Percentiles rank a stretch among this genome's conserved stretches.
Conservation (phyloP, 2,329 filamentous ascomycete genomes). For the Fusarium multiceps region DNA sequence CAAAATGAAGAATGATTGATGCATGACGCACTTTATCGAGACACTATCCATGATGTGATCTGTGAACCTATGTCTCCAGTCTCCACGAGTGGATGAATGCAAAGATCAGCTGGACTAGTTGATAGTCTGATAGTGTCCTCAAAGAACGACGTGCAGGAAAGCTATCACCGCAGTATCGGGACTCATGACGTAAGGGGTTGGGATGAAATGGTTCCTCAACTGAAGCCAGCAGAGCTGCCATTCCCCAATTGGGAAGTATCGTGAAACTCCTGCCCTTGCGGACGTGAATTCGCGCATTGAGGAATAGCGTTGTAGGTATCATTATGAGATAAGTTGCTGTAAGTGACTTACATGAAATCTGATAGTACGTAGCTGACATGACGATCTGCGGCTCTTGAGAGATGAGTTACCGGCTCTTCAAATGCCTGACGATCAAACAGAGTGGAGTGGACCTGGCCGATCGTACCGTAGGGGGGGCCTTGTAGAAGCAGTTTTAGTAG, state of each 20-base stretch:
- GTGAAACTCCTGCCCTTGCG: slow-evolving; percentile 15
- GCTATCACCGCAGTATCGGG: slow-evolving; percentile 1
- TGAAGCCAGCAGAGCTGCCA: slow-evolving; percentile 8
- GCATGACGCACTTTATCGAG: slow-evolving; percentile 37
- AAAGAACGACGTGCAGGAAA: background rate
- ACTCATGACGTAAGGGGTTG: slow-evolving; percentile 39
- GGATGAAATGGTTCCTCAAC: slow-evolving; percentile 10
- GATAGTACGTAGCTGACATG: slow-evolving; percentile 18
- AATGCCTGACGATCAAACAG: slow-evolving; percentile 40
- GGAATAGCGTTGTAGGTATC: slow-evolving; percentile 12
- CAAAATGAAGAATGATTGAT: background rate
- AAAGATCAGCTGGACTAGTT: slow-evolving; percentile 13
- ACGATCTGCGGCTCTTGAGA: slow-evolving; percentile 24
- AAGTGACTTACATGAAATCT: background rate
- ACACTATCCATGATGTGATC: slow-evolving; percentile 13
- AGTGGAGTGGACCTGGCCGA: slow-evolving; percentile 38
- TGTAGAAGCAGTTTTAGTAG: background rate
- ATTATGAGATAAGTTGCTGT: slow-evolving; percentile 4
- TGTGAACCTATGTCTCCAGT: slow-evolving; percentile 8
- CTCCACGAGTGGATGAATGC: background rate
- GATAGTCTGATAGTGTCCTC: background rate
- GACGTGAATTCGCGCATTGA: slow-evolving; percentile 18
- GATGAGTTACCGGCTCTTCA: slow-evolving; percentile 32
- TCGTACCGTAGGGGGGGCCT: slow-evolving; percentile 23
- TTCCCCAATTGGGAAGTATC: slow-evolving; percentile 33